Evolutionary conservation across 176 grass and related monocot species (phyloP).

Genomic region (Aegilops umbellulata): DNA sequence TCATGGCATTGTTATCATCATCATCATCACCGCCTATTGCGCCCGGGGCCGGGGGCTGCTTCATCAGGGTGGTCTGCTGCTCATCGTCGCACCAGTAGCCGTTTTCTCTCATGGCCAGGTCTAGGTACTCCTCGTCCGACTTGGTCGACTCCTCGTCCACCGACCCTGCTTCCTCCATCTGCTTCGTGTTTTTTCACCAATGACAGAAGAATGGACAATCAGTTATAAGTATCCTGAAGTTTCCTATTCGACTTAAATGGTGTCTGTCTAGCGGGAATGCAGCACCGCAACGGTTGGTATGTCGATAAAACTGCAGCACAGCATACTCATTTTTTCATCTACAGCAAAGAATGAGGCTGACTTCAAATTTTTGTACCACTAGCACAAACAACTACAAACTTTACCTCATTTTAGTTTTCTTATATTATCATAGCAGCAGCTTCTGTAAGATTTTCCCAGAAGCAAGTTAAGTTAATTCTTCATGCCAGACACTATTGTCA

Average conservation of each 20-base stretch:
- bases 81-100: not conserved
- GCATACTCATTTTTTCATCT: not conserved
- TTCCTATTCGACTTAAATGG: not conserved
- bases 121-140: not conserved
- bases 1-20: not conserved
- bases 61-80: not conserved
- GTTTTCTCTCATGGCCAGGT: slow-evolving; percentile 15
- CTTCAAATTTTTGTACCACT: not conserved
- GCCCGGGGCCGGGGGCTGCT: not conserved
- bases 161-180: slow-evolving; percentile 14
- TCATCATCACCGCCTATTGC: not conserved
- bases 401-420: too few species aligned
- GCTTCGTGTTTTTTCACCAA: not conserved
- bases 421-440: too few species aligned
- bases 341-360: not conserved
- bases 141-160: not conserved
- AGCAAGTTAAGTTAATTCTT: not conserved
- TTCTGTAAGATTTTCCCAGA: too few species aligned
- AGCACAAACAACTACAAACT: not conserved
- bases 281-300: too few species aligned
- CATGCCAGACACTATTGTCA: not conserved
- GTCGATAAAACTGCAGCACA: too few species aligned
- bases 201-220: not conserved
- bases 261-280: not conserved
- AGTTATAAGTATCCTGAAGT: not conserved